These are phyloP conservation scores for Pythium grandisporangium DNA, from an alignment of 352 stramenopile species.

Conservation along the genomic window DNA sequence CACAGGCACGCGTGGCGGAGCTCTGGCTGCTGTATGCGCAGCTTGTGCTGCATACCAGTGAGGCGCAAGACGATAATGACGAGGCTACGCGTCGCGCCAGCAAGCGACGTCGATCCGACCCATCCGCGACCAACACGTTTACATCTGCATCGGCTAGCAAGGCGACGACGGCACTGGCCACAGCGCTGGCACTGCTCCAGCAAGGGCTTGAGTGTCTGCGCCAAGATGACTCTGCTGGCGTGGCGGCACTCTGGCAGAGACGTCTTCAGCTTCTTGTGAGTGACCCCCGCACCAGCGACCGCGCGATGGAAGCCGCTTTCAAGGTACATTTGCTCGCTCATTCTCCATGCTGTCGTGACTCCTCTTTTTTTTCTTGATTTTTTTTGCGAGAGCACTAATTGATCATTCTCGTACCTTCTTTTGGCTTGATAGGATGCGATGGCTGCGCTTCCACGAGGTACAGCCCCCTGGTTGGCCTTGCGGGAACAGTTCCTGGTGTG, in stretches of 20 bases:
- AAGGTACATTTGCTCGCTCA: conserved; percentile 9
- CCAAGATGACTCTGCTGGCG: conserved; percentile 27
- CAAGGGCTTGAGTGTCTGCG: conserved; percentile 30
- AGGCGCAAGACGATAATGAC: conserved; percentile 4
- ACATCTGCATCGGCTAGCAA: conserved; percentile 13
- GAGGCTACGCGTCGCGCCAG: no score
- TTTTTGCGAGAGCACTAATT: not conserved
- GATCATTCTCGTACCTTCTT: no score
- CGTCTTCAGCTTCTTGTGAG: conserved; percentile 46
- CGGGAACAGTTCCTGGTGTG: conserved; percentile 64
- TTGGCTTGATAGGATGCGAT: conserved; percentile 21
- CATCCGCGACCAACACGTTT: no score
- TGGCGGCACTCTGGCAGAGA: conserved; percentile 36
- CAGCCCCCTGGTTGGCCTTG: conserved; percentile 38
- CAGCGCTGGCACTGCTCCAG: conserved; percentile 37
- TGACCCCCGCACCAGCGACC: conserved; percentile 4
- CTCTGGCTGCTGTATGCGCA: conserved; percentile 71
- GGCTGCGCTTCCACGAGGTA: no score
- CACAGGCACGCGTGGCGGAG: conserved; percentile 13
- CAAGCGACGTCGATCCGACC: conserved; percentile 57
- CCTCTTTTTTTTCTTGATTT: not conserved
- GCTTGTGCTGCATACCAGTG: conserved; percentile 38
- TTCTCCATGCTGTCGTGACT: not conserved
- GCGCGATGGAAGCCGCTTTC: conserved; percentile 37
- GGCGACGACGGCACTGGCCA: conserved; percentile 15